Conservation (phyloP, 768 basidiomycete species). For the Termitomyces sp. region DNA sequence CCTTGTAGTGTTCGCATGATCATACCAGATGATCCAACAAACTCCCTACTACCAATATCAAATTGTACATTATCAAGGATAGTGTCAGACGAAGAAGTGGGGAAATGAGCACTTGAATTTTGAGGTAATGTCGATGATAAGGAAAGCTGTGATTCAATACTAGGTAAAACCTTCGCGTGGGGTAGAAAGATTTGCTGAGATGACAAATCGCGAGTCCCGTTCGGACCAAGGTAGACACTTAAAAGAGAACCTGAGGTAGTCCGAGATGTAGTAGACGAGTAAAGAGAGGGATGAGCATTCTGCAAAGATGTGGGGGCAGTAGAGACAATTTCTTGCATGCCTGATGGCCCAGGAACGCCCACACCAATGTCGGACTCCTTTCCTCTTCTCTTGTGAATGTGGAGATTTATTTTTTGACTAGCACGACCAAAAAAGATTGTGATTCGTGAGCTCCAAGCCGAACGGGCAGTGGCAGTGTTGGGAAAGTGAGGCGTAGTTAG, state of each 20-base stretch:
- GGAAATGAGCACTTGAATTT: slow-evolving; percentile 17
- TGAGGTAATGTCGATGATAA: slow-evolving; percentile 25
- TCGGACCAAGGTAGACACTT: slow-evolving; percentile 22
- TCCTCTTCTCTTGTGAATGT: slow-evolving; percentile 15
- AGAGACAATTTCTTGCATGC: slow-evolving; percentile 1
- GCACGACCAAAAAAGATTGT: neutral
- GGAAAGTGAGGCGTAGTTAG: neutral
- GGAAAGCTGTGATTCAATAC: slow-evolving; percentile 21
- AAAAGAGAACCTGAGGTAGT: slow-evolving; percentile 22
- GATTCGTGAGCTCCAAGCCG: slow-evolving; percentile 5
- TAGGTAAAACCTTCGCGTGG: slow-evolving; percentile 18
- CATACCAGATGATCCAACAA: slow-evolving; percentile 12
- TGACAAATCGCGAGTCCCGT: slow-evolving; percentile 16
- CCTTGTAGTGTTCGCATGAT: slow-evolving; percentile 33
- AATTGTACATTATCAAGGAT: slow-evolving; percentile 5
- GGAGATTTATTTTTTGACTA: neutral
- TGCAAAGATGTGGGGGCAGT: slow-evolving; percentile 2
- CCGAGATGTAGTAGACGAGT: slow-evolving; percentile 15
- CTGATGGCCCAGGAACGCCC: neutral
- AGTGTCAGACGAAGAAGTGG: slow-evolving; percentile 13
- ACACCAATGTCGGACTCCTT: slow-evolving; percentile 18
- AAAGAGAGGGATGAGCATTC: slow-evolving; percentile 1
- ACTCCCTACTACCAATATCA: slow-evolving; percentile 10
- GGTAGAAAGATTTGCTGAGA: slow-evolving; percentile 19
- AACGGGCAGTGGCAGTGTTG: neutral